Conservation (phyloP, 2,329 filamentous ascomycete species). For the Rugonectria rugulosa region DNA sequence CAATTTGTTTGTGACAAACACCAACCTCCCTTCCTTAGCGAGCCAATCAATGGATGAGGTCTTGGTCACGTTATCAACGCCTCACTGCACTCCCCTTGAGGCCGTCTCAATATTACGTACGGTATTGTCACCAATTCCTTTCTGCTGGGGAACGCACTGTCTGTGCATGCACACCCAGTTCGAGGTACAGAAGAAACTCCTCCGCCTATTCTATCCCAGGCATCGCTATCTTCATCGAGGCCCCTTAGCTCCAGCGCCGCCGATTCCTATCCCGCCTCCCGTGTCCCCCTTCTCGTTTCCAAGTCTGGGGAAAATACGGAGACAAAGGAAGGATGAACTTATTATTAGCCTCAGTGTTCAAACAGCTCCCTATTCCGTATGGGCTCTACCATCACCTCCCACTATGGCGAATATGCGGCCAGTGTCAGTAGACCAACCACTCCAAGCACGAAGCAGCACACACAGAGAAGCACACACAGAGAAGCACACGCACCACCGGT, state of each 20-base stretch:
- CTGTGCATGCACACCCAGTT: constrained; percentile 11
- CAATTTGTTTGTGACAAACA: background rate
- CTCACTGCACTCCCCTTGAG: constrained; percentile 4
- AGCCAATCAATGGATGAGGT: constrained; percentile 9
- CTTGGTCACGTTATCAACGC: constrained; percentile 20
- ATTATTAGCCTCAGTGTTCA: too few species aligned
- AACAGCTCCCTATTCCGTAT: background rate
- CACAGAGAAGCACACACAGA: background rate
- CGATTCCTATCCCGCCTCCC: background rate
- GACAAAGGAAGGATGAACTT: too few species aligned
- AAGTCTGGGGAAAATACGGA: constrained; percentile 22
- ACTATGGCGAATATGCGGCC: too few species aligned
- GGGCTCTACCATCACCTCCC: background rate
- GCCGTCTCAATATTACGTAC: constrained; percentile 16
- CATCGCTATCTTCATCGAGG: background rate
- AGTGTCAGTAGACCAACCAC: background rate
- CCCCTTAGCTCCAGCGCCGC: background rate
- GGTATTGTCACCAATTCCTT: constrained; percentile 2
- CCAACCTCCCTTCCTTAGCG: constrained; percentile 1
- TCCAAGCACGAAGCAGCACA: background rate
- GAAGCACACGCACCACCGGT: constrained; percentile 15
- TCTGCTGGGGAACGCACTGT: constrained; percentile 5
- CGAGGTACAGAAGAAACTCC: background rate
- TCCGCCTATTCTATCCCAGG: constrained; percentile 3
- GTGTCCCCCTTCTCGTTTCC: background rate